Percentiles rank a stretch among this genome's conserved stretches.
Conservation (phyloP, 2,329 filamentous ascomycete species). For the Pleomassaria siparia region DNA sequence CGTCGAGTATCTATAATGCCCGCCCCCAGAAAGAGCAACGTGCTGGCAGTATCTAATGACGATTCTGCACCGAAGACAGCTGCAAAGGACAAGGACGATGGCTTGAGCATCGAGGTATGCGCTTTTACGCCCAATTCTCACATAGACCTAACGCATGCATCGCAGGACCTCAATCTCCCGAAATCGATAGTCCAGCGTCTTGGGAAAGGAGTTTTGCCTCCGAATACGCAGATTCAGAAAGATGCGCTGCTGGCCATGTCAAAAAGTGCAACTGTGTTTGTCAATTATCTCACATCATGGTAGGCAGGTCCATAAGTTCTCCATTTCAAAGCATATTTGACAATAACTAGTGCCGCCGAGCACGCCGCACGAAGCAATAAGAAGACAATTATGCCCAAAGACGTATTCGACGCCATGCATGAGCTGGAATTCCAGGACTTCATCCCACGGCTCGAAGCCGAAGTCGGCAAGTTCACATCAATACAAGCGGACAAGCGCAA, state of each 20-base stretch:
- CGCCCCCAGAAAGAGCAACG: slow-evolving; percentile 51
- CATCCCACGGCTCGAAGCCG: slow-evolving; percentile 69
- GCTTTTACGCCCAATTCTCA: neutral
- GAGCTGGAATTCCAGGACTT: slow-evolving; percentile 75
- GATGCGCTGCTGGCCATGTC: slow-evolving; percentile 78
- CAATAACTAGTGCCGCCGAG: slow-evolving; percentile 67
- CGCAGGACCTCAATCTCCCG: slow-evolving; percentile 68
- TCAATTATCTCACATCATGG: slow-evolving; percentile 76
- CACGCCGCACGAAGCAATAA: slow-evolving; percentile 66
- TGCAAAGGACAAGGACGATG: slow-evolving; percentile 46
- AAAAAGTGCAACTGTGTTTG: slow-evolving; percentile 81
- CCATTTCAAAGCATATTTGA: slow-evolving; percentile 1
- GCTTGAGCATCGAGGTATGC: slow-evolving; percentile 48
- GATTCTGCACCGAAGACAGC: slow-evolving; percentile 32
- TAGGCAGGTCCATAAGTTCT: slow-evolving; percentile 48
- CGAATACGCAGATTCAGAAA: slow-evolving; percentile 81
- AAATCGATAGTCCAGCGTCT: slow-evolving; percentile 80
- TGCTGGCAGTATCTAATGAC: slow-evolving; percentile 43
- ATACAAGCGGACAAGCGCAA: slow-evolving; percentile 74
- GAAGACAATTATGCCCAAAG: slow-evolving; percentile 75
- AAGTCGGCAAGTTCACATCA: slow-evolving; percentile 75
- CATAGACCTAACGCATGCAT: slow-evolving; percentile 7
- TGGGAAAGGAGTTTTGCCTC: slow-evolving; percentile 76
- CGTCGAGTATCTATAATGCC: slow-evolving; percentile 43
- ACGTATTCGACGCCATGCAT: slow-evolving; percentile 77